A percentile compares a stretch with the other conserved stretches of the same genome.
phyloP scores from a whole-genome alignment of 2,329 filamentous ascomycete species.

The Trichoderma koningii region DNA sequence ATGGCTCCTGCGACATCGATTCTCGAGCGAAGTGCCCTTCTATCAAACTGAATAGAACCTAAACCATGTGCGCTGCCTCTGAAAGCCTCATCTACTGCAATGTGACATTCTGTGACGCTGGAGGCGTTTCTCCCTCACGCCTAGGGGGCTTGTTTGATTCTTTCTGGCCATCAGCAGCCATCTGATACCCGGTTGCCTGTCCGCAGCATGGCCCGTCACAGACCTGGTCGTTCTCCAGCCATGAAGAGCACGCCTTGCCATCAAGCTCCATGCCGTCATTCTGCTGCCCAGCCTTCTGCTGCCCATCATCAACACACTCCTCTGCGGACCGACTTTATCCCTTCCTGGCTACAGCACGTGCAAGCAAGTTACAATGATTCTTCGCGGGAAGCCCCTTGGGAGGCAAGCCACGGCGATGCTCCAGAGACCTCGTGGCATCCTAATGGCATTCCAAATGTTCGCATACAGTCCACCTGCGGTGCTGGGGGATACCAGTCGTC shows the following conservation, averaged over 20 bases:
- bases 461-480: background rate
- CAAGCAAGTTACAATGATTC: slow-evolving; percentile 7
- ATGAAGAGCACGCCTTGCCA: background rate
- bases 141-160: slow-evolving; percentile 22
- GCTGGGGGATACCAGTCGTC: slow-evolving; percentile 8
- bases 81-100: background rate
- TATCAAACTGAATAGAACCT: background rate
- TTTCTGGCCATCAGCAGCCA: background rate
- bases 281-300: background rate
- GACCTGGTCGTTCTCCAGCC: background rate
- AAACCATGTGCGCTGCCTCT: background rate
- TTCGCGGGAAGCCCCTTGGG: background rate
- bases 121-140: background rate
- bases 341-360: slow-evolving; percentile 25
- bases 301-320: background rate
- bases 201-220: slow-evolving; percentile 20
- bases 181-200: background rate
- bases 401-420: background rate
- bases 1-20: slow-evolving; percentile 7
- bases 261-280: background rate
- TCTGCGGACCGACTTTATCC: slow-evolving; percentile 6
- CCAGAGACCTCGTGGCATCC: slow-evolving; percentile 19
- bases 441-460: slow-evolving; percentile 9
- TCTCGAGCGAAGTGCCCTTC: background rate
- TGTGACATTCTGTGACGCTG: background rate